phyloP scores from a whole-genome alignment of 2,329 filamentous ascomycete species.

The Fusarium brachygibbosum region DNA sequence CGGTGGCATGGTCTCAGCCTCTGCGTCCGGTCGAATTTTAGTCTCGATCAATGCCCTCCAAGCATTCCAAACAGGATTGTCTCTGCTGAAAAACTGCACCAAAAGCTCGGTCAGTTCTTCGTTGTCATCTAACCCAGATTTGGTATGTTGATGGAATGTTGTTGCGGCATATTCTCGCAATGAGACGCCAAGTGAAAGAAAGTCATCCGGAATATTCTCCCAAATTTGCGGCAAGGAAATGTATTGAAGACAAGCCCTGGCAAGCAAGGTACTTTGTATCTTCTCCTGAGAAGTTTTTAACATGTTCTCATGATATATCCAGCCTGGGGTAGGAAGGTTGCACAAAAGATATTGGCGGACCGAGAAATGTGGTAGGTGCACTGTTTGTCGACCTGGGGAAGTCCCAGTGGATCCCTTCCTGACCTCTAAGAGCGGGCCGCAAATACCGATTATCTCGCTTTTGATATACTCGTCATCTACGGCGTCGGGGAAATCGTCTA shows the following conservation, averaged over 20 bases:
- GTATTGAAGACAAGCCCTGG: slow-evolving; percentile 5
- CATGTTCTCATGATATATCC: not conserved
- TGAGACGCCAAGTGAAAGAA: not conserved
- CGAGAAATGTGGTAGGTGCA: slow-evolving; percentile 43
- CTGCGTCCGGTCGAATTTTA: not conserved
- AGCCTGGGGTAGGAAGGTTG: not conserved
- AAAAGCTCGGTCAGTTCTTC: not conserved
- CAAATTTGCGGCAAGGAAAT: not conserved
- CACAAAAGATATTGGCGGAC: slow-evolving; percentile 37
- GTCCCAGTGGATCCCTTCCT: not conserved
- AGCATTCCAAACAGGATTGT: not conserved
- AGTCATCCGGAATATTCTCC: not conserved
- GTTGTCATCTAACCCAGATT: not conserved
- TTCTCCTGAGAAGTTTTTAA: not conserved
- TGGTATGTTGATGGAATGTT: slow-evolving; percentile 2
- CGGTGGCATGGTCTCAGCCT: not conserved
- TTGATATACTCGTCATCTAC: slow-evolving; percentile 52
- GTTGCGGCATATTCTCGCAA: not conserved
- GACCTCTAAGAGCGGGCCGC: slow-evolving; percentile 51
- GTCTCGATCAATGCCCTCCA: slow-evolving; percentile 4
- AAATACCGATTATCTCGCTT: slow-evolving; percentile 49
- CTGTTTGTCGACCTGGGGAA: not conserved
- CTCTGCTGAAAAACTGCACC: not conserved
- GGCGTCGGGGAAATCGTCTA: slow-evolving; percentile 48
- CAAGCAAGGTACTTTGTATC: not conserved